phyloP scores from a whole-genome alignment of 176 grass and related monocot genomes.

The Oryza rufipogon region DNA sequence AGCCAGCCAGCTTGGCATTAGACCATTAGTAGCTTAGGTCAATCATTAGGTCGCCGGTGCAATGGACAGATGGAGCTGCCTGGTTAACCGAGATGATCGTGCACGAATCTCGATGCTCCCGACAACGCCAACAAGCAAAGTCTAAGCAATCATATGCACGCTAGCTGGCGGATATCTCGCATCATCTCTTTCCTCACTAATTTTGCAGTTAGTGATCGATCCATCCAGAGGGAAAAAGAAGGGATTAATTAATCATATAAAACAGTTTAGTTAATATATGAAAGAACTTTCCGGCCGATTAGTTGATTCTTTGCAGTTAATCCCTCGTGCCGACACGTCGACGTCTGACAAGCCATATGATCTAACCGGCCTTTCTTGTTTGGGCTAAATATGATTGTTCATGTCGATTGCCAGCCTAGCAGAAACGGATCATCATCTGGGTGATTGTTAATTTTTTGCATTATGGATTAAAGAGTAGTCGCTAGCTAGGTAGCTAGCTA shows the following conservation, averaged over 20 bases:
- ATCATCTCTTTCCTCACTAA: slow-evolving; percentile 7
- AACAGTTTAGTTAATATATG: not conserved
- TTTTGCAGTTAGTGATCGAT: slow-evolving; percentile 16
- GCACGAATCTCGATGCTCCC: slow-evolving; percentile 25
- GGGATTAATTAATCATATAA: not conserved
- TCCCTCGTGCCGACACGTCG: slow-evolving; percentile 9
- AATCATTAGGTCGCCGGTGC: not conserved
- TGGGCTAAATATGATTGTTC: not conserved
- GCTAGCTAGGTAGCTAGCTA: too few relatives aligned
- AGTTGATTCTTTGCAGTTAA: not conserved
- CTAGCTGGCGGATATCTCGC: not conserved
- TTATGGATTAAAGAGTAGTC: not conserved
- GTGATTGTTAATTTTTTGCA: not conserved
- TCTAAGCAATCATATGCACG: slow-evolving; percentile 25
- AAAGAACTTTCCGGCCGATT: not conserved
- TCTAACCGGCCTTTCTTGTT: slow-evolving; percentile 5
- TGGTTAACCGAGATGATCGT: not conserved
- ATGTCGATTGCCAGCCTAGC: not conserved
- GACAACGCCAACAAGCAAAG: slow-evolving; percentile 29
- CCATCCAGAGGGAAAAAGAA: not conserved
- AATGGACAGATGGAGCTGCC: not conserved
- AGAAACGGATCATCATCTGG: not conserved
- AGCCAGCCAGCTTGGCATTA: not conserved
- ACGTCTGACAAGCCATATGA: slow-evolving; percentile 14
- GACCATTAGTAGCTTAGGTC: not conserved